Conservation (phyloP, 2,329 filamentous ascomycete genomes). For the Fusarium nodosum region DNA sequence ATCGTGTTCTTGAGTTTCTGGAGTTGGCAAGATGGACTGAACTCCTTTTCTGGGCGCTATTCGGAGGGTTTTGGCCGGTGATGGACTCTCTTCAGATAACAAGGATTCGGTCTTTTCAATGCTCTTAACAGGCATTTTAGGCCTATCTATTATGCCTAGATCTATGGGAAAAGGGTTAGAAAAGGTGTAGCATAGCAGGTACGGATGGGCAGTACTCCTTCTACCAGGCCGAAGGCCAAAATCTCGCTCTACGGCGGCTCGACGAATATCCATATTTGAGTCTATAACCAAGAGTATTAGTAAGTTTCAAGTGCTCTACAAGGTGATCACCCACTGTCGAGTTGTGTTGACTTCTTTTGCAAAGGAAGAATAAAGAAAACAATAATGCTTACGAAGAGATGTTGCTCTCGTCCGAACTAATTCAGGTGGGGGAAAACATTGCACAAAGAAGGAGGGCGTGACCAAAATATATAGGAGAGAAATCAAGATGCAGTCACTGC, state of each 20-base stretch:
- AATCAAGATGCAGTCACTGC: not conserved
- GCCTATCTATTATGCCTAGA: not conserved
- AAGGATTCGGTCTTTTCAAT: constrained; percentile 1
- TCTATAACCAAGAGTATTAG: not conserved
- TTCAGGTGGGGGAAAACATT: not conserved
- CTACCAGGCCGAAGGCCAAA: constrained; percentile 32
- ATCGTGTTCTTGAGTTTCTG: constrained; percentile 6
- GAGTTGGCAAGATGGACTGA: not conserved
- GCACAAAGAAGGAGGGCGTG: too few species aligned
- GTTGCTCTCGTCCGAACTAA: not conserved
- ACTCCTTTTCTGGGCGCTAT: not conserved
- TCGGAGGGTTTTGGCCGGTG: not conserved
- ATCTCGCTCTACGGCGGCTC: constrained; percentile 20
- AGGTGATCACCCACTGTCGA: not conserved
- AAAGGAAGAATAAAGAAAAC: not conserved
- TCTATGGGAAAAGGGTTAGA: constrained; percentile 9
- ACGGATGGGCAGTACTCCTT: not conserved
- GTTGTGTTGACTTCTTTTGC: not conserved
- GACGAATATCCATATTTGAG: constrained; percentile 15
- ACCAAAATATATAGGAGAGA: not conserved
- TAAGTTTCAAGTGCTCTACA: not conserved
- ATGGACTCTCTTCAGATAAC: not conserved
- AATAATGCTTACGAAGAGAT: too few species aligned
- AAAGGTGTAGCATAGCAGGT: too few species aligned
- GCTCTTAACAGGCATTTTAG: constrained; percentile 8